These are phyloP conservation scores for Colletotrichum chrysophilum DNA, from an alignment of 2,329 filamentous ascomycete species.

Conservation along the genomic window DNA sequence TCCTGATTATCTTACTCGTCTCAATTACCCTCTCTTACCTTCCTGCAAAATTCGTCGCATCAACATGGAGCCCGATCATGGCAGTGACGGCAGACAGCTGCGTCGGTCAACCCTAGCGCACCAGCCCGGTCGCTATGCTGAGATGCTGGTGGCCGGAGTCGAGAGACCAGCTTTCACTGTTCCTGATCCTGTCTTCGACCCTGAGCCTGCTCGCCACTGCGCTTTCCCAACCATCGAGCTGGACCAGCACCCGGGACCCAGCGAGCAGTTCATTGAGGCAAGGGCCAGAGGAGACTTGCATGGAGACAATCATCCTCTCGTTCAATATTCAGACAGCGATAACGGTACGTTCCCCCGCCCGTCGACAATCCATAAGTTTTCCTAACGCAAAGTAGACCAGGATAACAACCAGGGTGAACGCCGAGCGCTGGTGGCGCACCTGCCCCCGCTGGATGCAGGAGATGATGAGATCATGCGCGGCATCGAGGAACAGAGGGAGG, in stretches of 20 bases:
- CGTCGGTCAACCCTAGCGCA: not conserved
- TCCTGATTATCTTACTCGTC: not conserved
- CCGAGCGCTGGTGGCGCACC: not conserved
- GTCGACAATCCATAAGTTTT: not conserved
- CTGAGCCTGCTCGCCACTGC: conserved; percentile 25
- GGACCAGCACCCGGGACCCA: conserved; percentile 23
- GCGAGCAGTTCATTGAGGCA: not conserved
- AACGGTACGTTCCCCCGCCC: not conserved
- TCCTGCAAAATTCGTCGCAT: not conserved
- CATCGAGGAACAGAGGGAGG: not conserved
- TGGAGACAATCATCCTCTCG: not conserved
- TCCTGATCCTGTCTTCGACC: conserved; percentile 28
- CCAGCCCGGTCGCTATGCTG: conserved; percentile 28
- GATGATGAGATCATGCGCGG: not conserved
- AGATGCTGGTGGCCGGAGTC: conserved; percentile 11
- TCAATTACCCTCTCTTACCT: not conserved
- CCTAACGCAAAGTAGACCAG: not conserved
- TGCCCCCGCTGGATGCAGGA: not conserved
- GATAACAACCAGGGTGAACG: not conserved
- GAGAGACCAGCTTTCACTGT: conserved; percentile 18
- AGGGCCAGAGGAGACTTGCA: not conserved
- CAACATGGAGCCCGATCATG: not conserved
- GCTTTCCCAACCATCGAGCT: conserved; percentile 28
- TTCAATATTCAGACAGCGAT: not conserved
- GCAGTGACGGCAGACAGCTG: not conserved